Evolutionary conservation across 805 yeast species (phyloP), one percentile per base, ranked within the genome.

Genomic region (Yamadazyma akitaensis): DNA sequence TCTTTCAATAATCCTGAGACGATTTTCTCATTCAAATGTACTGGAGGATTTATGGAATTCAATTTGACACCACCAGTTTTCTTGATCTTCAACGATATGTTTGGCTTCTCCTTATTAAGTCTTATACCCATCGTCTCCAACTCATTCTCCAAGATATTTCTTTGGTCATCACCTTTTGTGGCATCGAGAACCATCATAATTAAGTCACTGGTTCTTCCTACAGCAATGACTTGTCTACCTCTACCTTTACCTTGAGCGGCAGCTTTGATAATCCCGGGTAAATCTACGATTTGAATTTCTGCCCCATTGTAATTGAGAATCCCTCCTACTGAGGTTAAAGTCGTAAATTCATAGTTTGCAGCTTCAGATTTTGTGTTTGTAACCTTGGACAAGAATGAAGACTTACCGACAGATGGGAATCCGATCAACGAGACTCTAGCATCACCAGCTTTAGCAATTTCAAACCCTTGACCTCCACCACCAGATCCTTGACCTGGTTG

Each of bases 161-260:
- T 75, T 65, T 92, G 99, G 57, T 91, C 90, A 25, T 82, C 83
- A 25, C 96, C 88, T 63, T 94, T 94, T 1, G 99, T 92, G 1
- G 98, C 97, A 68, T 92, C 99, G 53, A 92, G 69, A 46, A 92
- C 90, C 96, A 92, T 94, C 60, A 92, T 70, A 51, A 92, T 84
- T 60, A 92, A 71, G 61, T 94, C 98, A 0, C 97, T 90, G 0
- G 98, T 92, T 64, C 94, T 85, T 0, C 97, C 96, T 0, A 97
- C 94, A 2, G 98, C 86, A 53, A 92, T 91, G 36, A 94, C 98
- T 65, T 94, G 98, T 58, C 96, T 79, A 47, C 98, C 98, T 65
- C 99, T 81, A 57, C 99, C 99, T 66, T 91, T 91, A 59, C 98
- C 98, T 62, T 88, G 96, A 31, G 95, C 77, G 3, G 98, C 98